Base-by-base conservation (phyloP, 176 grass and related monocot genomes). In the Carex myosuroides region DNA sequence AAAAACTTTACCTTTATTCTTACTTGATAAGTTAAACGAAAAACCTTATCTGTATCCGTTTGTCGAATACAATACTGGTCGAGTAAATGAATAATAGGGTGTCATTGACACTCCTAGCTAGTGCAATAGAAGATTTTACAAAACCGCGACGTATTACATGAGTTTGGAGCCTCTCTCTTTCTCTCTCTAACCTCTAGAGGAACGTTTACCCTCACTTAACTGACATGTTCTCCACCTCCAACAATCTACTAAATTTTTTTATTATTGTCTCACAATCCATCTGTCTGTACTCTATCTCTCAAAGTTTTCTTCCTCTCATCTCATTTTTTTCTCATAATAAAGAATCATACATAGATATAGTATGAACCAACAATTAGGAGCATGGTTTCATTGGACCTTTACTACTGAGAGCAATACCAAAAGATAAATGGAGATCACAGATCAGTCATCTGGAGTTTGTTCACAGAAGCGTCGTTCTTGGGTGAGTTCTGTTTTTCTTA, bases 351-450 rank as follows among this genome's bases (percentile, higher is more conserved):
- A 20, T 56, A 53, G 22, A 55, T 1, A 13, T 56, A 53, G 44
- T 24, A 39, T 8, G 82, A 70, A 72, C 50, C 32, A 39, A n/a
- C 7, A 18, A 14, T 30, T 56, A 17, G 8, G 21, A 50, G 46
- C 10, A 50, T 50, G 46, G 24, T 60, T 41, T 68, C 59, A 84
- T 68, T 84, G 17, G 16, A 39, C 5, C 24, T 84, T 17, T 58
- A 39, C 13, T 72, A 39, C 13, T 72, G 22, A 46, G 20, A 37
- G 82, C 48, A 55, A 29, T 35, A 68, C 37, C 37, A 59, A 16
- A 50, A 73, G 6, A 22, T 59, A 64, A 55, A 85, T 85, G 84
- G 70, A 85, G 12, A 56, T 39, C 37, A 39, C 22, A 20, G 84
- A 85, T 48, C 46, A 50, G 71, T 63, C 58, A 14, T 62, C 78